Evolutionary conservation across 1,139 yeast species (phyloP).

Genomic region (Blastobotrys raffinosifermentans): DNA sequence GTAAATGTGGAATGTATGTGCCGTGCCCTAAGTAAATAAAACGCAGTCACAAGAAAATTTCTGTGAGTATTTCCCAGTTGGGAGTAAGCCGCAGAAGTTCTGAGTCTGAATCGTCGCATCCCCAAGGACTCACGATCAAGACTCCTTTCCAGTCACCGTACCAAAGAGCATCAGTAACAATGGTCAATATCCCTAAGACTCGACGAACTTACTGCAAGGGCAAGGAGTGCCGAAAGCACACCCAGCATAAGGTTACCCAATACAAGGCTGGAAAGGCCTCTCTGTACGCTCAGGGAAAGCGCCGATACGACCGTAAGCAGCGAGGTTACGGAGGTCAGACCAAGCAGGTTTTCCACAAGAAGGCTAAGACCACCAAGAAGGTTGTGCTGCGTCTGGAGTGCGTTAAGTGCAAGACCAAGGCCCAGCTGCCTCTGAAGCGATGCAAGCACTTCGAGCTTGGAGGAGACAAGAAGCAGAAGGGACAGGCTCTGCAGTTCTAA

Average conservation of each 20-base stretch:
- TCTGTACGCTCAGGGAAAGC: constrained; percentile 99
- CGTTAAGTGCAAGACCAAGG: constrained; percentile 97
- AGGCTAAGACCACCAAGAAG: constrained; percentile 99
- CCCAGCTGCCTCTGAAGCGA: constrained; percentile 97
- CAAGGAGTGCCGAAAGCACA: constrained; percentile 98
- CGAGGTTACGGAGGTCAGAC: constrained; percentile 99
- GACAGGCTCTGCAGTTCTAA: constrained; percentile 95
- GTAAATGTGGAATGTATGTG: too few relatives aligned
- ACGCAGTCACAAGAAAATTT: too few relatives aligned
- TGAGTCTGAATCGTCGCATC: too few relatives aligned
- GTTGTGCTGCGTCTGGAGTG: constrained; percentile 99
- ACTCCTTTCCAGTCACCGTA: too few relatives aligned
- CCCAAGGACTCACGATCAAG: too few relatives aligned
- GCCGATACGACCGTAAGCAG: constrained; percentile 99
- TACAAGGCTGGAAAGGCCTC: constrained; percentile 99
- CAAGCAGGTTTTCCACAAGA: constrained; percentile 99
- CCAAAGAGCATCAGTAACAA: too few relatives aligned
- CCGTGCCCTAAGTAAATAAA: too few relatives aligned
- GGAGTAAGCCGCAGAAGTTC: too few relatives aligned
- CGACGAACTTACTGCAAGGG: constrained; percentile 99
- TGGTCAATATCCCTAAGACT: constrained; percentile 99
- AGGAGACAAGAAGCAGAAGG: constrained; percentile 99
- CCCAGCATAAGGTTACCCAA: constrained; percentile 99
- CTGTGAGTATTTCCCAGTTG: too few relatives aligned
- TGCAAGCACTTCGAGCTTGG: constrained; percentile 99